phyloP scores from a whole-genome alignment of 2,329 filamentous ascomycete species.

The Didymella pomorum region DNA sequence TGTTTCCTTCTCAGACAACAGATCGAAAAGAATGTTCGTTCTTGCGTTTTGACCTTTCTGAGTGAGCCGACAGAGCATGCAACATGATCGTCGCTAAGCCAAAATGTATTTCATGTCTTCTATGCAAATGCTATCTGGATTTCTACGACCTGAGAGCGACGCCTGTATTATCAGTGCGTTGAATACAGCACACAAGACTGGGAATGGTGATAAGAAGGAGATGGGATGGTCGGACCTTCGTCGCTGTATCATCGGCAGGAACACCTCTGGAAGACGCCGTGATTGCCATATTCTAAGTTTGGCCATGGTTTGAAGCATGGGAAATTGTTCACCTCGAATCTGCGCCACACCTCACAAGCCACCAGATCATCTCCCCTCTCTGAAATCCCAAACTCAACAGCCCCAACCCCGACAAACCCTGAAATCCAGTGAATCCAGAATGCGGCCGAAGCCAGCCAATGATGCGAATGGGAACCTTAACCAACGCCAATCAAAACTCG shows the following conservation, averaged over 20 bases:
- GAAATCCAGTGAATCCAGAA: slow-evolving; percentile 22
- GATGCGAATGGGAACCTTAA: not conserved
- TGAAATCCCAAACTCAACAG: slow-evolving; percentile 18
- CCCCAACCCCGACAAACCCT: slow-evolving; percentile 27
- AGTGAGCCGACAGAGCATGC: too few species aligned
- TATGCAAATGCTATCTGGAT: too few species aligned
- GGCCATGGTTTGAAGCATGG: not conserved
- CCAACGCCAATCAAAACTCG: slow-evolving; percentile 23
- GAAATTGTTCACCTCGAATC: not conserved
- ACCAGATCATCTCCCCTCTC: not conserved
- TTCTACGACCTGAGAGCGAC: too few species aligned
- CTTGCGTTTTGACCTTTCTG: too few species aligned
- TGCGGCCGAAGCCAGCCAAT: slow-evolving; percentile 17
- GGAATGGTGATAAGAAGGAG: not conserved
- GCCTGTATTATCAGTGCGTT: too few species aligned
- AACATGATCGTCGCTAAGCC: too few species aligned
- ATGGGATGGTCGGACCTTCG: not conserved
- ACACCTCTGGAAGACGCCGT: too few species aligned
- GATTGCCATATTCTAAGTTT: not conserved
- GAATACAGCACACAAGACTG: too few species aligned
- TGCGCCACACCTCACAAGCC: slow-evolving; percentile 2
- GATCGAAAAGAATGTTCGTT: too few species aligned
- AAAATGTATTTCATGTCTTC: too few species aligned
- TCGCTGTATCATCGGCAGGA: too few species aligned
- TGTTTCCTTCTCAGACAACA: too few species aligned